phyloP scores from a whole-genome alignment of 208 protist genomes.

The Wallacemonas collosoma region DNA sequence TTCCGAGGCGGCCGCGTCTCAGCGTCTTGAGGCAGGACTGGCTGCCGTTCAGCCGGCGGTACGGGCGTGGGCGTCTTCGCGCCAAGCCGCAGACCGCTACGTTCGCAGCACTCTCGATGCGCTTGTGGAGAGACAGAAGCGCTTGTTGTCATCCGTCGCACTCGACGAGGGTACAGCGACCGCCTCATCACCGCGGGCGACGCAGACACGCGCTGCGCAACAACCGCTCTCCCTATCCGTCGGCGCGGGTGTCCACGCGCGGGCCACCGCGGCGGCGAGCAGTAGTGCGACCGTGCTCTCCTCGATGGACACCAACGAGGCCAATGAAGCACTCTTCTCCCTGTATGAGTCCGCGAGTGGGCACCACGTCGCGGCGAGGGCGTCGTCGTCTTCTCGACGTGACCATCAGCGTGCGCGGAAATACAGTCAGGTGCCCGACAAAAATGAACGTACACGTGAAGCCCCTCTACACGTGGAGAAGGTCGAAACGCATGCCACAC shows the following conservation, averaged over 20 bases:
- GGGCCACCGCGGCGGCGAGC: too few species aligned
- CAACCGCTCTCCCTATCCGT: too few species aligned
- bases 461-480: too few species aligned
- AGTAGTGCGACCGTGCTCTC: conserved; percentile 7
- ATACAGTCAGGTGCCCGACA: too few species aligned
- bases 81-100: not conserved
- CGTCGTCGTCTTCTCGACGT: conserved; percentile 1
- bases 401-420: too few species aligned
- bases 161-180: not conserved
- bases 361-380: not conserved
- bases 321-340: not conserved
- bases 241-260: too few species aligned
- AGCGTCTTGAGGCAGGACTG: conserved; percentile 4
- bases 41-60: conserved; percentile 25
- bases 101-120: conserved; percentile 16
- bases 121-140: conserved; percentile 17
- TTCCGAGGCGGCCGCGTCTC: not conserved
- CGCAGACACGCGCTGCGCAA: too few species aligned
- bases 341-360: not conserved
- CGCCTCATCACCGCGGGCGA: too few species aligned
- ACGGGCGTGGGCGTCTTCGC: not conserved
- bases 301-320: conserved; percentile 10
- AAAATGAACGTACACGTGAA: too few species aligned
- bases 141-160: conserved; percentile 3
- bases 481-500: too few species aligned